Conservation (phyloP, 495 filamentous ascomycete species). For the Penicillium desertorum region DNA sequence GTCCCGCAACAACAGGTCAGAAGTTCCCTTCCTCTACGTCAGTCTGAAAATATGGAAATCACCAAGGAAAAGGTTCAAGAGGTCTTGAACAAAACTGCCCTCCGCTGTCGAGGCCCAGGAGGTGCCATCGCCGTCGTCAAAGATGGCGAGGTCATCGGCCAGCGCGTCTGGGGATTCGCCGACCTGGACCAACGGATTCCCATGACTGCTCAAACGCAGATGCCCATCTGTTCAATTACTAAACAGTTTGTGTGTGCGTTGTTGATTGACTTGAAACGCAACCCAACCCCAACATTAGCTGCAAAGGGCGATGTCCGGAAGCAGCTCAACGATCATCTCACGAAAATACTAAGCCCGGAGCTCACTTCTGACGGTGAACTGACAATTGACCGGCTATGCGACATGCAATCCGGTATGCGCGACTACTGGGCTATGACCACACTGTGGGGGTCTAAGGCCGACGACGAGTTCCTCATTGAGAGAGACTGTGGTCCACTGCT, state of each 20-base stretch:
- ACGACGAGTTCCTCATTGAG: slow-evolving; percentile 28
- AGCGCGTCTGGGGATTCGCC: slow-evolving; percentile 37
- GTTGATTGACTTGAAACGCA: slow-evolving; percentile 30
- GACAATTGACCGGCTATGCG: slow-evolving; percentile 28
- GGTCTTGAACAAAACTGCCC: slow-evolving; percentile 17
- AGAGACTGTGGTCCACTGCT: slow-evolving; percentile 22
- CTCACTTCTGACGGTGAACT: slow-evolving; percentile 17
- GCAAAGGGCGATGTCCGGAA: slow-evolving; percentile 22
- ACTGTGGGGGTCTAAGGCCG: slow-evolving; percentile 34
- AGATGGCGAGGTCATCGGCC: slow-evolving; percentile 28
- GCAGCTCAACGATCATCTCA: slow-evolving; percentile 23
- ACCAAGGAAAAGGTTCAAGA: slow-evolving; percentile 11
- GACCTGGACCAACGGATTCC: slow-evolving; percentile 28
- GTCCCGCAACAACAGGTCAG: background rate
- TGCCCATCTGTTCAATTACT: slow-evolving; percentile 41
- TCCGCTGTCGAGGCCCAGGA: slow-evolving; percentile 27
- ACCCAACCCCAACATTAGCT: slow-evolving; percentile 21
- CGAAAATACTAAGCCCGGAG: slow-evolving; percentile 24
- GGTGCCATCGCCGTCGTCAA: slow-evolving; percentile 32
- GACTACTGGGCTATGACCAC: slow-evolving; percentile 42
- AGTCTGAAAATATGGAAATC: slow-evolving; percentile 13
- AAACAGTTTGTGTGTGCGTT: slow-evolving; percentile 38
- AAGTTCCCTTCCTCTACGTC: background rate
- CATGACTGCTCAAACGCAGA: slow-evolving; percentile 22
- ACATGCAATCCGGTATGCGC: slow-evolving; percentile 38